Evolutionary conservation across 352 stramenopile species (phyloP).

Genomic region (Globisporangium radiosum): DNA sequence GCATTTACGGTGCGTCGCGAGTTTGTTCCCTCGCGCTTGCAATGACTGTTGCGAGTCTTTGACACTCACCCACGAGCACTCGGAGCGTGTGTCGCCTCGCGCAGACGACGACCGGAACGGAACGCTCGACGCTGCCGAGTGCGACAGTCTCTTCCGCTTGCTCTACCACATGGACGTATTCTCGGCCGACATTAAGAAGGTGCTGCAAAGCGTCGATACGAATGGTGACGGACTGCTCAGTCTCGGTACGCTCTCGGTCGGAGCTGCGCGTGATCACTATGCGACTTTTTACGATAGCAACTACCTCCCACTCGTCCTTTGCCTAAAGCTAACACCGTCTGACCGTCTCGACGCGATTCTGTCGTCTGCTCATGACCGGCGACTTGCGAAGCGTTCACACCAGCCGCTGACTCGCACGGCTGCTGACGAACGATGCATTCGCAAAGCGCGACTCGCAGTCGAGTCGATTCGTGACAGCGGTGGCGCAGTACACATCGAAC

Average conservation of each 20-base stretch:
- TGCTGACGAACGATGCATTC: no score
- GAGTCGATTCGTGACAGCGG: no score
- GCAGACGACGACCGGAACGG: slow-evolving; percentile 42
- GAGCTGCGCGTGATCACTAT: no score
- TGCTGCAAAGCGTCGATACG: slow-evolving; percentile 28
- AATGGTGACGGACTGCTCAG: slow-evolving; percentile 27
- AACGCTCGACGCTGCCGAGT: slow-evolving; percentile 35
- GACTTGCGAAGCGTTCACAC: no score
- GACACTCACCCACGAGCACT: slow-evolving; percentile 1
- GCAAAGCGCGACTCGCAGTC: no score
- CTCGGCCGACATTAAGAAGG: slow-evolving; percentile 21
- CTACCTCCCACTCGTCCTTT: no score
- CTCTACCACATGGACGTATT: slow-evolving; percentile 40
- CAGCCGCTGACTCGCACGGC: no score
- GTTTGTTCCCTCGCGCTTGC: neutral
- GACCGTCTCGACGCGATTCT: no score
- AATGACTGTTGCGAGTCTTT: neutral
- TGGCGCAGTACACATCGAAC: no score
- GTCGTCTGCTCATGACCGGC: no score
- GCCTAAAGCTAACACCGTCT: no score
- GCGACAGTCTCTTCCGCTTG: slow-evolving; percentile 44
- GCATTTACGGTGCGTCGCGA: slow-evolving; percentile 29
- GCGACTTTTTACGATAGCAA: no score
- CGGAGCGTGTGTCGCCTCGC: neutral
- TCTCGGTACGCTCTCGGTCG: slow-evolving; percentile 8